A percentile compares a stretch with the other conserved stretches of the same genome.
Evolutionary conservation across 495 filamentous ascomycete species (phyloP).

Genomic region (Penicillium daleae): DNA sequence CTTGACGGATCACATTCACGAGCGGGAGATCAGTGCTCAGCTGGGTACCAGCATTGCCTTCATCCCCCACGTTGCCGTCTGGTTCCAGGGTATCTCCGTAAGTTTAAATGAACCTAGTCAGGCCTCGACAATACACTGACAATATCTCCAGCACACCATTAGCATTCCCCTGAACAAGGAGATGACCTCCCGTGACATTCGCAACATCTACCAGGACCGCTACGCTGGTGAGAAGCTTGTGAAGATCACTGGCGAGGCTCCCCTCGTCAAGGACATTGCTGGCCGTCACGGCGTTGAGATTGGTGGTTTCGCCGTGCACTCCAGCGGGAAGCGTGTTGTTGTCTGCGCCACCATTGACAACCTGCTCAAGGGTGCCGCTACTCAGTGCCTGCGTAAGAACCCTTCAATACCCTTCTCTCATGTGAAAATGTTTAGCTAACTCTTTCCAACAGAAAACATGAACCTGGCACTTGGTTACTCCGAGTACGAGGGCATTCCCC

Average conservation of each 20-base stretch:
- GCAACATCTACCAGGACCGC: slow-evolving; percentile 92
- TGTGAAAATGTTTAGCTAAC: slow-evolving; percentile 11
- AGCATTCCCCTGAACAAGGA: slow-evolving; percentile 81
- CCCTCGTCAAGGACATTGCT: slow-evolving; percentile 84
- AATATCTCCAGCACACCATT: slow-evolving; percentile 68
- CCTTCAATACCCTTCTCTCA: neutral
- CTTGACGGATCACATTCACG: slow-evolving; percentile 94
- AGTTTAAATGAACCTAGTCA: slow-evolving; percentile 20
- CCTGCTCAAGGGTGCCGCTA: slow-evolving; percentile 93
- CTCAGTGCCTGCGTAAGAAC: slow-evolving; percentile 89
- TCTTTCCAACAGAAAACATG: slow-evolving; percentile 78
- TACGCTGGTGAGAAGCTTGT: slow-evolving; percentile 95
- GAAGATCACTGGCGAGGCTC: slow-evolving; percentile 86
- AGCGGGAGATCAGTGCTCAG: slow-evolving; percentile 83
- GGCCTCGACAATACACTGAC: slow-evolving; percentile 22
- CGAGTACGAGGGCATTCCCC: slow-evolving; percentile 90
- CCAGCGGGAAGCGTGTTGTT: slow-evolving; percentile 84
- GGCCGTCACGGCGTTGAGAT: slow-evolving; percentile 94
- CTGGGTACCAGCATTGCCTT: slow-evolving; percentile 81
- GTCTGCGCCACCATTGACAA: slow-evolving; percentile 98
- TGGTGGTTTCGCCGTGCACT: slow-evolving; percentile 92
- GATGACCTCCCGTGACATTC: slow-evolving; percentile 89
- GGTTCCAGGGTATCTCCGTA: slow-evolving; percentile 94
- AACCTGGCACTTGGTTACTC: slow-evolving; percentile 92
- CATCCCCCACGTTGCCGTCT: slow-evolving; percentile 91